phyloP scores from a whole-genome alignment of 2,329 filamentous ascomycete genomes.

The Cordyceps militaris region DNA sequence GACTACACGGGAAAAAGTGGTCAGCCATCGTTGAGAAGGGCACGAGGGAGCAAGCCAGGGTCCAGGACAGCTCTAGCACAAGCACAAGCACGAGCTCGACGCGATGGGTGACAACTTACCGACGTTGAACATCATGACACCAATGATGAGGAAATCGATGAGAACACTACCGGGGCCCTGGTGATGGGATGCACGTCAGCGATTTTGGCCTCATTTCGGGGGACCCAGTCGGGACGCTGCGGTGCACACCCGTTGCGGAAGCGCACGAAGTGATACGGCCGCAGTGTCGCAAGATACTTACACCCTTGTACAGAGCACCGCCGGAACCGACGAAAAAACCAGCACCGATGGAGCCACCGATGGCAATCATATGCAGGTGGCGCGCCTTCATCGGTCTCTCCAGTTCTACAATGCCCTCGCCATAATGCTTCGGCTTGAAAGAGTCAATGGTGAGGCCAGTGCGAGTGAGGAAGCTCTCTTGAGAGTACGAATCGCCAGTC shows the following conservation, averaged over 20 bases:
- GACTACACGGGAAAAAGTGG: slow-evolving; percentile 26
- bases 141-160: slow-evolving; percentile 48
- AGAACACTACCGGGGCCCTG: slow-evolving; percentile 36
- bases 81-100: background rate
- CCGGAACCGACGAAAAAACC: slow-evolving; percentile 58
- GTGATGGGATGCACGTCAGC: slow-evolving; percentile 3
- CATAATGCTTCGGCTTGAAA: slow-evolving; percentile 28
- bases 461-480: slow-evolving; percentile 29
- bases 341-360: slow-evolving; percentile 54
- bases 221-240: background rate
- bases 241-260: background rate
- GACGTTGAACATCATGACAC: slow-evolving; percentile 55
- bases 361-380: slow-evolving; percentile 57
- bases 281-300: slow-evolving; percentile 23
- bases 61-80: background rate
- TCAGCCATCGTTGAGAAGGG: background rate
- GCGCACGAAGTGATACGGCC: background rate
- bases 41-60: too few species aligned
- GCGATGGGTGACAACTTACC: slow-evolving; percentile 18
- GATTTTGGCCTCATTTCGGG: background rate
- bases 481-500: slow-evolving; percentile 13
- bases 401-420: slow-evolving; percentile 28
- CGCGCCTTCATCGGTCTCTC: slow-evolving; percentile 46
- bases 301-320: slow-evolving; percentile 44
- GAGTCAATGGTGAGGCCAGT: slow-evolving; percentile 29